A percentile compares a stretch with the other conserved stretches of the same genome.
Evolutionary conservation across 495 filamentous ascomycete genomes (phyloP).

Genomic region (Penicillium bialowiezense): DNA sequence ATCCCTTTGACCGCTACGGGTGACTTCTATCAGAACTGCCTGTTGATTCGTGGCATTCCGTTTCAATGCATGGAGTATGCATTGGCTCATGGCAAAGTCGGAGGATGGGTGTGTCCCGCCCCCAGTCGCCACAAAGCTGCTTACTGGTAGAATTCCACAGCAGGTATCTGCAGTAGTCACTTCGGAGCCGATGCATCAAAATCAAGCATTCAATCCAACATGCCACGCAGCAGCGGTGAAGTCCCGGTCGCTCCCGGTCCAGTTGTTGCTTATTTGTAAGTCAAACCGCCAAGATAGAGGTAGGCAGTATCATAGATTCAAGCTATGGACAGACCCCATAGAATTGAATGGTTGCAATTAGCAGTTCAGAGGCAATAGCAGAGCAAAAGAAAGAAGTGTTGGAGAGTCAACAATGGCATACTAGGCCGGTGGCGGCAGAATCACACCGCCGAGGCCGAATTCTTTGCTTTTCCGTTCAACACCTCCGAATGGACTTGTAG

Average conservation of each 20-base stretch:
- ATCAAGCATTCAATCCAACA: constrained; percentile 6
- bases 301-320: not conserved
- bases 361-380: not conserved
- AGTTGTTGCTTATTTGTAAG: constrained; percentile 3
- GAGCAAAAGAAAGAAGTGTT: not conserved
- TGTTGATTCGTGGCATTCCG: constrained; percentile 7
- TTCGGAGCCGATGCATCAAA: constrained; percentile 2
- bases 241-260: constrained; percentile 1
- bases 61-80: constrained; percentile 7
- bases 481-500: constrained; percentile 16
- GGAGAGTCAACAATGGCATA: constrained; percentile 2
- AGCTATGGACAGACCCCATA: not conserved
- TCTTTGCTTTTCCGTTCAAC: constrained; percentile 22
- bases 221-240: constrained; percentile 23
- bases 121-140: constrained; percentile 2
- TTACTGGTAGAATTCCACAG: not conserved
- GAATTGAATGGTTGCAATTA: not conserved
- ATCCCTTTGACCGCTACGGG: constrained; percentile 6
- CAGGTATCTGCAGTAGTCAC: not conserved
- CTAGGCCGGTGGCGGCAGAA: constrained; percentile 20
- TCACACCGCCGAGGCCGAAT: constrained; percentile 31
- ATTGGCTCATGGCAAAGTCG: constrained; percentile 8
- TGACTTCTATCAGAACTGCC: too few species aligned
- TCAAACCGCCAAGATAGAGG: constrained; percentile 3
- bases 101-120: not conserved